A percentile compares a stretch with the other conserved stretches of the same genome.
These are phyloP conservation scores for Acanthamoeba lenticulata DNA, from an alignment of 208 protist genomes.

Conservation along the genomic window DNA sequence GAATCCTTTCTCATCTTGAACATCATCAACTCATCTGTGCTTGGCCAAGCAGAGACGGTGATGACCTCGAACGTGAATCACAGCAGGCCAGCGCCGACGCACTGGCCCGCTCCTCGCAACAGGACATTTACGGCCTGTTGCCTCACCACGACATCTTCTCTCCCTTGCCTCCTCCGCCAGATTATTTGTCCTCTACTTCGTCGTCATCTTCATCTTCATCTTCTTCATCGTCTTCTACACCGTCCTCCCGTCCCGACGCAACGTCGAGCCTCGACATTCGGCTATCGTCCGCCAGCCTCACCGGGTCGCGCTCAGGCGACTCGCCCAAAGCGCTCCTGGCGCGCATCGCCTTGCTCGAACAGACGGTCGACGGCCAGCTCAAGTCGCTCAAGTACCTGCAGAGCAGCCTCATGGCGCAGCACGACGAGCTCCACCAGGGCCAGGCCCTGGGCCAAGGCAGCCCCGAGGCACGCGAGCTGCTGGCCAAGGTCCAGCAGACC, in stretches of 20 bases:
- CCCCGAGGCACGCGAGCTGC: too few relatives aligned
- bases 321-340: not conserved
- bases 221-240: not conserved
- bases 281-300: not conserved
- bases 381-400: slow-evolving; percentile 38
- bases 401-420: not conserved
- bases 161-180: too few relatives aligned
- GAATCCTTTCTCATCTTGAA: not conserved
- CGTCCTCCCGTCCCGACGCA: too few relatives aligned
- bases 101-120: not conserved
- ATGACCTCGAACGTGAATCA: not conserved
- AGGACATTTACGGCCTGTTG: not conserved
- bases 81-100: not conserved
- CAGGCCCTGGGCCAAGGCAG: not conserved
- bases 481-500: not conserved
- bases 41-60: not conserved
- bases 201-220: not conserved
- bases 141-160: not conserved
- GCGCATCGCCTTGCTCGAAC: not conserved
- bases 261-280: not conserved
- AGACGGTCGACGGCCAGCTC: slow-evolving; percentile 25
- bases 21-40: not conserved
- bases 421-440: not conserved
- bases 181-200: not conserved
- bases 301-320: not conserved